Evolutionary conservation across 139 green algal species (phyloP).

Genomic region (Micractinium sp.): DNA sequence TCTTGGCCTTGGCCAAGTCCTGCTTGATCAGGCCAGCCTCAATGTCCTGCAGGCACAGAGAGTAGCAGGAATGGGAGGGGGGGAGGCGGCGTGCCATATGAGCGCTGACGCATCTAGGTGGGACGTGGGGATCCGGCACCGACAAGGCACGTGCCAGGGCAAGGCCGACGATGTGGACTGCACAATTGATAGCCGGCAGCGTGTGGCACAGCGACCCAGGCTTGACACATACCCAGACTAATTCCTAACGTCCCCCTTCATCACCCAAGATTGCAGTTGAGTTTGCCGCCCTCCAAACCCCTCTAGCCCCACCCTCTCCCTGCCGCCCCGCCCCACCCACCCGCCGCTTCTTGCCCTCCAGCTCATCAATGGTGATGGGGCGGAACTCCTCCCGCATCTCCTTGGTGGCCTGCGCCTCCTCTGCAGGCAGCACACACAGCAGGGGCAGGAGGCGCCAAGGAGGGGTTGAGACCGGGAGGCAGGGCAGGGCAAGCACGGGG

Average conservation of each 20-base stretch:
- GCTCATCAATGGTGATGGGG: conserved; percentile 86
- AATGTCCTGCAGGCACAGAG: conserved; percentile 69
- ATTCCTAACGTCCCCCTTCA: too few relatives aligned
- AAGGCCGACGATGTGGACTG: not conserved
- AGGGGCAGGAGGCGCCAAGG: too few relatives aligned
- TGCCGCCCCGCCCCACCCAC: conserved; percentile 31
- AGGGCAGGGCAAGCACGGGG: not conserved
- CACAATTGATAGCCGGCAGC: not conserved
- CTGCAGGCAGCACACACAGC: conserved; percentile 7
- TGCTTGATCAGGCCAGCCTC: conserved; percentile 88
- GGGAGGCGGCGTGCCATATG: conserved; percentile 83
- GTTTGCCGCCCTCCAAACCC: too few relatives aligned
- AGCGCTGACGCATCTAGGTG: conserved; percentile 83
- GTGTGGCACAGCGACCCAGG: not conserved
- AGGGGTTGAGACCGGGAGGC: not conserved
- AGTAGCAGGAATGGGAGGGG: conserved; percentile 64
- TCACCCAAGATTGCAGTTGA: too few relatives aligned
- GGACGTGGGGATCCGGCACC: too few relatives aligned
- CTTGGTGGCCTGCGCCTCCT: conserved; percentile 73
- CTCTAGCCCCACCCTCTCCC: not conserved
- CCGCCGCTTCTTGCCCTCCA: conserved; percentile 83
- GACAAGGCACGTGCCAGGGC: not conserved
- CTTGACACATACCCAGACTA: not conserved
- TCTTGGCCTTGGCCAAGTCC: conserved; percentile 82
- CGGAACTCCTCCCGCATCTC: conserved; percentile 85